phyloP scores from a whole-genome alignment of 2,329 filamentous ascomycete genomes.

The Claviceps sorghi region DNA sequence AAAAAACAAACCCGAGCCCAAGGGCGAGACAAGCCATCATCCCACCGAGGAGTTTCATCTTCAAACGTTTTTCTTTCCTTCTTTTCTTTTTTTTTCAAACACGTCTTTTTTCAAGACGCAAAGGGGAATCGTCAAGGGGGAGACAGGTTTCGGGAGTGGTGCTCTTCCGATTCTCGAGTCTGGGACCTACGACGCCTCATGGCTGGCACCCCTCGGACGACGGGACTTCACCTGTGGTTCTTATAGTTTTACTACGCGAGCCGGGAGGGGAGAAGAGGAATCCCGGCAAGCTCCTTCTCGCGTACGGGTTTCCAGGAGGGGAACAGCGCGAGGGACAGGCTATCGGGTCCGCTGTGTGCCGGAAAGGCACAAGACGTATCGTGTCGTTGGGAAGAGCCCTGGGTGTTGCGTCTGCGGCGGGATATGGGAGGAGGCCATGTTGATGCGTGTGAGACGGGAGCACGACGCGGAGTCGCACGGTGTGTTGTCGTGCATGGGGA shows the following conservation, averaged over 20 bases:
- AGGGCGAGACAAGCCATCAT: background rate
- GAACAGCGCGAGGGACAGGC: too few relatives aligned
- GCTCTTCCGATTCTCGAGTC: background rate
- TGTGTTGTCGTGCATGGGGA: background rate
- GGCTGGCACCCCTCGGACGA: too few relatives aligned
- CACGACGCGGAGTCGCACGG: background rate
- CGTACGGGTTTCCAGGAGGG: background rate
- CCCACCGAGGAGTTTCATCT: background rate
- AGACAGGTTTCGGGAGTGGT: background rate
- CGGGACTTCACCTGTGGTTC: background rate
- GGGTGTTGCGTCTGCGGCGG: background rate
- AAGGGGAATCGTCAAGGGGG: background rate
- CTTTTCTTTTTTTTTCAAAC: background rate
- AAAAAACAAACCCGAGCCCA: background rate
- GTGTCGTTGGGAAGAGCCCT: background rate
- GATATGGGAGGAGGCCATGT: background rate
- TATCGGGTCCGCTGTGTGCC: background rate
- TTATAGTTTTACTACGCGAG: background rate
- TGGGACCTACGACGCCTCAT: too few relatives aligned
- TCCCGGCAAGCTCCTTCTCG: background rate
- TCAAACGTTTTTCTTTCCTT: too few relatives aligned
- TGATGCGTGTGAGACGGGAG: background rate
- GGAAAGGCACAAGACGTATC: too few relatives aligned
- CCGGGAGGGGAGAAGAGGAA: background rate
- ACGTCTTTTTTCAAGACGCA: background rate